Evolutionary conservation across 2,329 filamentous ascomycete species (phyloP).

Genomic region (Trichoderma polysporum): DNA sequence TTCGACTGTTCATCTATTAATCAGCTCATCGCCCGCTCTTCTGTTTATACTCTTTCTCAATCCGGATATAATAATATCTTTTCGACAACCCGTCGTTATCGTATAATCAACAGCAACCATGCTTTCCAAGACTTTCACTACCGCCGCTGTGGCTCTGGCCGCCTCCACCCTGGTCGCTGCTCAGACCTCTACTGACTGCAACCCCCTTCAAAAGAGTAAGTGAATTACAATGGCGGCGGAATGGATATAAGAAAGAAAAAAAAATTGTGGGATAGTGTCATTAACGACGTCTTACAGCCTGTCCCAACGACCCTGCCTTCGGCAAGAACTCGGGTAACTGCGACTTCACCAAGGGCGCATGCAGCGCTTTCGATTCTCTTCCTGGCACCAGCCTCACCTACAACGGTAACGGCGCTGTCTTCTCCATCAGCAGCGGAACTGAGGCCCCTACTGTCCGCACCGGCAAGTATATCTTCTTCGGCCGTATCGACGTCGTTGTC

Average conservation of each 20-base stretch:
- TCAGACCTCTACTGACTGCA: conserved; percentile 57
- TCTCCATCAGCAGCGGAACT: conserved; percentile 65
- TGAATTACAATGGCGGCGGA: not conserved
- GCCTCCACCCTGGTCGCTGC: conserved; percentile 50
- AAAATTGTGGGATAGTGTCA: not conserved
- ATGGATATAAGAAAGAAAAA: not conserved
- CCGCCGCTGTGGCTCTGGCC: conserved; percentile 49
- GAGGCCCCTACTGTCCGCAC: conserved; percentile 72
- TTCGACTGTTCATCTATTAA: conserved; percentile 11
- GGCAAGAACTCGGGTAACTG: conserved; percentile 57
- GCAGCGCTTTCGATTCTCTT: conserved; percentile 51
- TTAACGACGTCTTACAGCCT: conserved; percentile 44
- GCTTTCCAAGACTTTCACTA: conserved; percentile 47
- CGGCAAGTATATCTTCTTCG: conserved; percentile 96
- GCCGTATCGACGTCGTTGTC: conserved; percentile 75
- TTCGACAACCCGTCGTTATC: conserved; percentile 3
- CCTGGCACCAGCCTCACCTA: conserved; percentile 51
- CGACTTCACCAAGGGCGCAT: conserved; percentile 76
- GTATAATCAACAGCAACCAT: conserved; percentile 28
- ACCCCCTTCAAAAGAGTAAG: conserved; percentile 54
- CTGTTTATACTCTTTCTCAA: not conserved
- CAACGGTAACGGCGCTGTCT: conserved; percentile 51
- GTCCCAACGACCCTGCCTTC: conserved; percentile 74
- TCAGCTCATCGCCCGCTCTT: not conserved
- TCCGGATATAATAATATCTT: not conserved